A percentile compares a stretch with the other conserved stretches of the same genome.
Evolutionary conservation across 177 flowering plant species (phyloP).

Genomic region (Tripterygium wilfordii): DNA sequence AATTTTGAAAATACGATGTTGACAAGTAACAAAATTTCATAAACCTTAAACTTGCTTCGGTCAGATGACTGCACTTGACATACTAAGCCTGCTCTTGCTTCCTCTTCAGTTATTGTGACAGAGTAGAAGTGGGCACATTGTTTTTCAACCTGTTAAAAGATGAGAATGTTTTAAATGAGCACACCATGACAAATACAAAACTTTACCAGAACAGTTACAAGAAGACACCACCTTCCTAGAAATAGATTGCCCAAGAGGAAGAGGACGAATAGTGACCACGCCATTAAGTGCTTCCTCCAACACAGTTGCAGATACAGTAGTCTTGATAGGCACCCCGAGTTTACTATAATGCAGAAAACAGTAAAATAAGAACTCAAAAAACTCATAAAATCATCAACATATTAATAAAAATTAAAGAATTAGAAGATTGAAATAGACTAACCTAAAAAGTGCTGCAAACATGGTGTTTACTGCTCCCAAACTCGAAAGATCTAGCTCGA

Average conservation of each 20-base stretch:
- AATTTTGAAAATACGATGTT: too few species aligned
- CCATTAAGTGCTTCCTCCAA: slow-evolving; percentile 97
- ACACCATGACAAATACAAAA: not conserved
- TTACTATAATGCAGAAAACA: slow-evolving; percentile 39
- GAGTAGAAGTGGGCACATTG: slow-evolving; percentile 95
- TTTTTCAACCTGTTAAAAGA: slow-evolving; percentile 76
- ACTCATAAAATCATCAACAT: not conserved
- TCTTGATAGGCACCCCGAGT: slow-evolving; percentile 96
- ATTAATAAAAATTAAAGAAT: not conserved
- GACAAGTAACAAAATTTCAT: too few species aligned
- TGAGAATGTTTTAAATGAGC: not conserved
- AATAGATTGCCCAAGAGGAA: slow-evolving; percentile 57
- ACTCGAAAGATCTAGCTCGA: slow-evolving; percentile 93
- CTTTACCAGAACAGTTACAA: slow-evolving; percentile 1
- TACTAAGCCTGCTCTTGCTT: slow-evolving; percentile 78
- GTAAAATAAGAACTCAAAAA: slow-evolving; percentile 4
- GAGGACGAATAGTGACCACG: slow-evolving; percentile 46
- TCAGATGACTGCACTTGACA: slow-evolving; percentile 80
- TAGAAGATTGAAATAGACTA: not conserved
- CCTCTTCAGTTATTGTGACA: slow-evolving; percentile 78
- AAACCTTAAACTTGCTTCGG: slow-evolving; percentile 93
- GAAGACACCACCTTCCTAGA: slow-evolving; percentile 47
- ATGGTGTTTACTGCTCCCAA: slow-evolving; percentile 89
- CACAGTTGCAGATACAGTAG: slow-evolving; percentile 86
- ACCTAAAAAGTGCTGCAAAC: slow-evolving; percentile 99